These are phyloP conservation scores for Ophiostoma tasmaniense DNA, from an alignment of 2,329 filamentous ascomycete genomes.

Conservation along the genomic window DNA sequence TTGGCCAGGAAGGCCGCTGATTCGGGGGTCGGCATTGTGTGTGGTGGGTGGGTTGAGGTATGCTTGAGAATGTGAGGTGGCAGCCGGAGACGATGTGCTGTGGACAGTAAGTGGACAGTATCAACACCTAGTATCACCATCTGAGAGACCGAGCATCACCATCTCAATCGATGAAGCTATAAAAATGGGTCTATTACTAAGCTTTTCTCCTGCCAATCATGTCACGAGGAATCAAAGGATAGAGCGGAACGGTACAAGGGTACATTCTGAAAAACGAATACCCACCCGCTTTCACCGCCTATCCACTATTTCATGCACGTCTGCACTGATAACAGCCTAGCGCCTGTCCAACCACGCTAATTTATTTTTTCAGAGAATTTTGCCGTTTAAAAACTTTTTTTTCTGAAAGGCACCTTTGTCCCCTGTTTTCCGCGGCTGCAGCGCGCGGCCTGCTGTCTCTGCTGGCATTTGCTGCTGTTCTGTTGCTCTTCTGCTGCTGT, in stretches of 20 bases:
- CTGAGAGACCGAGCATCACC: neutral
- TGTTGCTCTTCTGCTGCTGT: neutral
- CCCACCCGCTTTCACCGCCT: slow-evolving; percentile 24
- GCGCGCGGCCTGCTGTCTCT: neutral
- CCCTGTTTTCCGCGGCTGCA: neutral
- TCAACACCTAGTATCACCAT: neutral
- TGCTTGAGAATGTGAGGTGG: neutral
- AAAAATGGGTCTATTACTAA: neutral
- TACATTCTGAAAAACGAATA: neutral
- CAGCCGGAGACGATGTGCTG: neutral
- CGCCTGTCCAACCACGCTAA: slow-evolving; percentile 20
- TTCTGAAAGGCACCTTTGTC: neutral
- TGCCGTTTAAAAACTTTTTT: slow-evolving; percentile 21
- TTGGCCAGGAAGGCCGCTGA: slow-evolving; percentile 73
- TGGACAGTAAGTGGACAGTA: neutral
- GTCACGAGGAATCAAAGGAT: neutral
- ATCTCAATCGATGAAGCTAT: slow-evolving; percentile 1
- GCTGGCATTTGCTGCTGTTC: slow-evolving; percentile 1
- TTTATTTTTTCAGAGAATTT: slow-evolving; percentile 21
- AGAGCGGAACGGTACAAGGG: neutral
- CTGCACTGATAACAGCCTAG: neutral
- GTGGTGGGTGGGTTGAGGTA: neutral
- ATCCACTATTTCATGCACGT: slow-evolving; percentile 4
- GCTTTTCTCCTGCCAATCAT: neutral
- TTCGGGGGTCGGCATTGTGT: slow-evolving; percentile 73